These are phyloP conservation scores for Phytophthora pinifolia DNA, from an alignment of 352 stramenopile genomes.

Conservation along the genomic window DNA sequence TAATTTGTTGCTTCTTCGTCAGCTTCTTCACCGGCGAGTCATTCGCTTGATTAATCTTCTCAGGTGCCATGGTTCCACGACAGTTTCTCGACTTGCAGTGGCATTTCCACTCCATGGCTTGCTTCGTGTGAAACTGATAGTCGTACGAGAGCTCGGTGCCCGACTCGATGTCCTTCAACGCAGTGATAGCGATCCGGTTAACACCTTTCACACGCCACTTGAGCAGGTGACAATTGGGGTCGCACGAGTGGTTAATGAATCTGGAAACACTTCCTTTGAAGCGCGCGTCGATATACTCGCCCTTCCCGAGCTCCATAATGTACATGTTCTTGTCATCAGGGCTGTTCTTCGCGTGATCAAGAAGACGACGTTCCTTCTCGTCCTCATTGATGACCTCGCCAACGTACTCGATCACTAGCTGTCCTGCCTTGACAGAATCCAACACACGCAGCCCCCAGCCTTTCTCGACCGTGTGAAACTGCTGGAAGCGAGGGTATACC, in stretches of 20 bases:
- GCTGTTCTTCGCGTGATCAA: conserved; percentile 80
- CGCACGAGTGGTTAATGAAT: conserved; percentile 98
- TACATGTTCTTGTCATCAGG: conserved; percentile 97
- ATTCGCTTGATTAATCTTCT: conserved; percentile 60
- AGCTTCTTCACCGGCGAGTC: conserved; percentile 55
- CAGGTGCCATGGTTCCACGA: conserved; percentile 84
- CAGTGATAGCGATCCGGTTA: conserved; percentile 93
- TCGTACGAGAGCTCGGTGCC: conserved; percentile 94
- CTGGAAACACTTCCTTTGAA: conserved; percentile 93
- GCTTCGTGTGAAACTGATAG: conserved; percentile 93
- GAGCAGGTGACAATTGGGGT: conserved; percentile 94
- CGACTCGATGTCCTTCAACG: conserved; percentile 83
- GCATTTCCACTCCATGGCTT: conserved; percentile 87
- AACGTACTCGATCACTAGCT: conserved; percentile 94
- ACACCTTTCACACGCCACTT: conserved; percentile 94
- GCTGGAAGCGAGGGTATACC: conserved; percentile 68
- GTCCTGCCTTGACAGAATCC: conserved; percentile 78
- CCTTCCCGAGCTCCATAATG: conserved; percentile 92
- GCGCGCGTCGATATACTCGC: conserved; percentile 95
- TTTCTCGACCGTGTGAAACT: conserved; percentile 86
- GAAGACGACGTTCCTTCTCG: conserved; percentile 88
- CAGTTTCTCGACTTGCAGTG: conserved; percentile 82
- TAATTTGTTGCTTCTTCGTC: conserved; percentile 77
- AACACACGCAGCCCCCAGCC: conserved; percentile 89
- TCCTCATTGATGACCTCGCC: conserved; percentile 95